Evolutionary conservation across 2,329 filamentous ascomycete genomes (phyloP).

Genomic region (Hypoxylon sp.): DNA sequence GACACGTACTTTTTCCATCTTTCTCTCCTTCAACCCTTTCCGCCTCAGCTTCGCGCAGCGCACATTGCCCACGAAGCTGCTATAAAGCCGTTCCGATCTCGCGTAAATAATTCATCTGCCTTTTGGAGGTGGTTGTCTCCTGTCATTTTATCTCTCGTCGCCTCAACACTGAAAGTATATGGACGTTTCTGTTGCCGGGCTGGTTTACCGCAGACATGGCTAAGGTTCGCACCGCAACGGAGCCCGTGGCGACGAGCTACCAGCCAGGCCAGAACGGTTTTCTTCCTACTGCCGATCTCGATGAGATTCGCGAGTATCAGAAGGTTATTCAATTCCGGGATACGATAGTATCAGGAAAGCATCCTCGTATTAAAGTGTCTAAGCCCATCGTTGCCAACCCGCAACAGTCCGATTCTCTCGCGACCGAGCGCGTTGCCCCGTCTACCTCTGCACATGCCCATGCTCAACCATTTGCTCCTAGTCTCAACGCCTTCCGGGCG

Average conservation of each 20-base stretch:
- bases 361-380: constrained; percentile 65
- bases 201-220: constrained; percentile 37
- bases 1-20: constrained; percentile 31
- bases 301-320: constrained; percentile 74
- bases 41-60: constrained; percentile 13
- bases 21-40: not conserved
- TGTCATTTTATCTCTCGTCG: constrained; percentile 12
- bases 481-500: constrained; percentile 39
- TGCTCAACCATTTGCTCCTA: constrained; percentile 29
- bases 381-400: constrained; percentile 33
- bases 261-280: constrained; percentile 32
- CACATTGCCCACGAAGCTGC: not conserved
- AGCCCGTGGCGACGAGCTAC: constrained; percentile 31
- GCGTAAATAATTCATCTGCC: constrained; percentile 4
- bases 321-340: constrained; percentile 84
- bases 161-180: constrained; percentile 14
- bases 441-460: constrained; percentile 27
- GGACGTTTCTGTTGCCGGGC: constrained; percentile 15
- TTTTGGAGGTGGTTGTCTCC: constrained; percentile 17
- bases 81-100: constrained; percentile 5
- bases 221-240: constrained; percentile 34
- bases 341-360: constrained; percentile 78
- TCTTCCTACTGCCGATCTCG: constrained; percentile 50
- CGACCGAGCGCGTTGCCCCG: constrained; percentile 37
- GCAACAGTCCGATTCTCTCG: constrained; percentile 36